A percentile compares a stretch with the other conserved stretches of the same genome.
Conservation (phyloP, 257 asterid genomes). For the Capsicum rhomboideum region DNA sequence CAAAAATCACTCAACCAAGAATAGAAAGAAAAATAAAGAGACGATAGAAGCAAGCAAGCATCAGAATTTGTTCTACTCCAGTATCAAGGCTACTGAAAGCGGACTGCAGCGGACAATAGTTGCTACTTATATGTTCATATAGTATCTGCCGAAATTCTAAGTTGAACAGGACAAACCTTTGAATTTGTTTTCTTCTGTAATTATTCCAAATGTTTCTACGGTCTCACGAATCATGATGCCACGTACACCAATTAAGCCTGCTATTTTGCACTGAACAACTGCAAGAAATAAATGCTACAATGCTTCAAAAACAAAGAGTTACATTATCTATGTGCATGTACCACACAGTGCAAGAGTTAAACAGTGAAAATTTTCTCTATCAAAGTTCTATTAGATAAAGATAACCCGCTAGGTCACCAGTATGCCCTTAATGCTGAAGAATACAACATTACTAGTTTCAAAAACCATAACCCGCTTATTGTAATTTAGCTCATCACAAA, state of each 20-base stretch:
- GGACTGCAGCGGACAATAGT: not conserved
- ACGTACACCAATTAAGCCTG: conserved; percentile 38
- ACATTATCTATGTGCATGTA: not conserved
- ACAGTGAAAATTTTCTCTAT: not conserved
- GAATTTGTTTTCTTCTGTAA: conserved; percentile 68
- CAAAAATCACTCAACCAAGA: not conserved
- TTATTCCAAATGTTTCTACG: conserved; percentile 80
- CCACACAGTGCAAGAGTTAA: not conserved
- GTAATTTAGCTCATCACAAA: not conserved
- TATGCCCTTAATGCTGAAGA: too few species aligned
- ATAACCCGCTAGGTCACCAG: not conserved
- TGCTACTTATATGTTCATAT: not conserved
- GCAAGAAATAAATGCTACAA: conserved; percentile 8
- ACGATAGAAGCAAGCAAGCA: not conserved
- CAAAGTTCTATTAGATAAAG: not conserved
- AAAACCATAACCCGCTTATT: not conserved
- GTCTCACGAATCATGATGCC: conserved; percentile 91
- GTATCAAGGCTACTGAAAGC: not conserved
- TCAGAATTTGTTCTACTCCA: not conserved
- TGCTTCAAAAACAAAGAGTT: not conserved
- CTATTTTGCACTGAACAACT: conserved; percentile 66
- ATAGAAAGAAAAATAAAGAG: not conserved
- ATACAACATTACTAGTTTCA: too few species aligned
- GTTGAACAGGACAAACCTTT: conserved; percentile 33
- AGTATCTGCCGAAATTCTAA: not conserved